These are phyloP conservation scores for Lumnitzera littorea DNA, from an alignment of 345 rosid species.

Conservation along the genomic window DNA sequence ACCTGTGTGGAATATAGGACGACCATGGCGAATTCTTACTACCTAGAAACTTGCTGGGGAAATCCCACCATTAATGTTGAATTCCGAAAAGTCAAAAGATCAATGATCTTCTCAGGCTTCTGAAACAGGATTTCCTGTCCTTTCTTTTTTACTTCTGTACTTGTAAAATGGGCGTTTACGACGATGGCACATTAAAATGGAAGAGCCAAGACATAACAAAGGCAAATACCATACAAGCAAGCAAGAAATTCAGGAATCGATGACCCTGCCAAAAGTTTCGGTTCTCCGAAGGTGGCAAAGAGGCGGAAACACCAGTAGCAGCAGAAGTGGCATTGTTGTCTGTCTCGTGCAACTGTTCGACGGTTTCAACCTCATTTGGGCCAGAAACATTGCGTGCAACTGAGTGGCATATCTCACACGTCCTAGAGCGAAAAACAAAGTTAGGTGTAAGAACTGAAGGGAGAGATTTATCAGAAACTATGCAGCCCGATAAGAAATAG, in stretches of 20 bases:
- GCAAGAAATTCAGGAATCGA: constrained; percentile 18
- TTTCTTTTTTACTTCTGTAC: constrained; percentile 9
- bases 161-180: constrained; percentile 14
- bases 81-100: too few species aligned
- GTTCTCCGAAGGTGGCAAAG: constrained; percentile 34
- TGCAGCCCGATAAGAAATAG: too few species aligned
- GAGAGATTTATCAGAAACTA: too few species aligned
- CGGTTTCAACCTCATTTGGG: constrained; percentile 32
- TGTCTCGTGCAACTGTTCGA: constrained; percentile 34
- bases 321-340: constrained; percentile 18
- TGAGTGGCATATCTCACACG: constrained; percentile 89
- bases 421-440: constrained; percentile 29
- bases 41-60: neutral
- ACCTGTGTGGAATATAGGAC: too few species aligned
- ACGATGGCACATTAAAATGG: constrained; percentile 60
- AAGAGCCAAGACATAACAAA: constrained; percentile 35
- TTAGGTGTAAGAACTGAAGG: too few species aligned
- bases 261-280: constrained; percentile 54
- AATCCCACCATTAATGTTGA: neutral
- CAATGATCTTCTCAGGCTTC: too few species aligned
- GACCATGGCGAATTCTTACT: too few species aligned
- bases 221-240: constrained; percentile 66
- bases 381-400: constrained; percentile 62
- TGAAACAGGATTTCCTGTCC: neutral
- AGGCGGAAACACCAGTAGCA: constrained; percentile 14